Percentiles rank a stretch among this genome's conserved stretches.
Evolutionary conservation across 2,329 filamentous ascomycete genomes (phyloP).

Genomic region (Fusarium sp.): DNA sequence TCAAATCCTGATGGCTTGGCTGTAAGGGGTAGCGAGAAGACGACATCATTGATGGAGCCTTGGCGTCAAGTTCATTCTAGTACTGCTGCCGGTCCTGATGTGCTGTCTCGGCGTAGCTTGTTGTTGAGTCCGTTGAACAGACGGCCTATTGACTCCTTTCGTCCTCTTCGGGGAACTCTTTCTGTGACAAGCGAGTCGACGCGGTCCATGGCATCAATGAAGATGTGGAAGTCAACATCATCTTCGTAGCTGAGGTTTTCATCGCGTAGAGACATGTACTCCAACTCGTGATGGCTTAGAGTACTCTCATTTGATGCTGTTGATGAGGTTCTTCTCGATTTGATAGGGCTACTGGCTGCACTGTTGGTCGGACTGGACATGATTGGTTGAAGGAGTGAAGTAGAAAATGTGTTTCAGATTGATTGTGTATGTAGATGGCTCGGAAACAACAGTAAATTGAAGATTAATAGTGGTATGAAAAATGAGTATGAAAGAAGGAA

Average conservation of each 20-base stretch:
- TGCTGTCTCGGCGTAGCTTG: slow-evolving; percentile 31
- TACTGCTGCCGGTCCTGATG: slow-evolving; percentile 4
- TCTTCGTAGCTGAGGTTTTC: slow-evolving; percentile 39
- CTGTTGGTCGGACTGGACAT: slow-evolving; percentile 27
- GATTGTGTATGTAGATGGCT: neutral
- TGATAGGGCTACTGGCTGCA: slow-evolving; percentile 20
- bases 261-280: slow-evolving; percentile 39
- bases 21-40: slow-evolving; percentile 3
- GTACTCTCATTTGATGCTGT: slow-evolving; percentile 35
- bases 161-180: slow-evolving; percentile 11
- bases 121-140: slow-evolving; percentile 27
- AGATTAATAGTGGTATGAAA: neutral
- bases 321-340: slow-evolving; percentile 27
- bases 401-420: neutral
- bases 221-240: slow-evolving; percentile 40
- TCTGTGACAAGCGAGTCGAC: slow-evolving; percentile 39
- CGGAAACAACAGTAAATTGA: neutral
- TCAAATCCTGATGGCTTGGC: neutral
- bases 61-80: slow-evolving; percentile 5
- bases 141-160: slow-evolving; percentile 33
- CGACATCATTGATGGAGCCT: neutral
- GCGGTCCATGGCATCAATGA: slow-evolving; percentile 40
- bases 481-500: slow-evolving; percentile 2
- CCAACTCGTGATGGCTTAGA: slow-evolving; percentile 32
- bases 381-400: neutral